These are phyloP conservation scores for Chalciporus chontae DNA, from an alignment of 768 basidiomycete genomes.

Conservation along the genomic window DNA sequence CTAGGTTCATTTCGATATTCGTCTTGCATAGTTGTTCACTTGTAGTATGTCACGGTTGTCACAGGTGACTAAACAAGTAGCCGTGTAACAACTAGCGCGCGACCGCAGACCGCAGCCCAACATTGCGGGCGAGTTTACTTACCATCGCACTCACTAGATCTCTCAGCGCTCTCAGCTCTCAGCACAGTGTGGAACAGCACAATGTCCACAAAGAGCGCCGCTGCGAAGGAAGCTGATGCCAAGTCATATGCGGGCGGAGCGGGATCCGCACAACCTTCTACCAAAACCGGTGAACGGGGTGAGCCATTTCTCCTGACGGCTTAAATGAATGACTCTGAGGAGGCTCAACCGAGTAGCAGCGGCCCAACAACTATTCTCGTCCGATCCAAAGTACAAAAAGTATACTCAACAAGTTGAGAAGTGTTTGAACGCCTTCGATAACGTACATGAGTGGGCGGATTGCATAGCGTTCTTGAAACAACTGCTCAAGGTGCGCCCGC, in stretches of 20 bases:
- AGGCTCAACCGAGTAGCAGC: slow-evolving; percentile 35
- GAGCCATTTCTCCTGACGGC: slow-evolving; percentile 9
- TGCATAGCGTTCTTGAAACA: slow-evolving; percentile 97
- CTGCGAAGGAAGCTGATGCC: slow-evolving; percentile 17
- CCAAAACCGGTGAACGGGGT: slow-evolving; percentile 31
- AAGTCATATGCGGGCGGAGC: slow-evolving; percentile 9
- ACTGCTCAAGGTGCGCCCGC: slow-evolving; percentile 68
- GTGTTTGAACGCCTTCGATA: slow-evolving; percentile 89
- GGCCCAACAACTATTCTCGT: slow-evolving; percentile 54
- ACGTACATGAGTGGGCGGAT: slow-evolving; percentile 98
- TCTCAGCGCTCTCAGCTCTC: not conserved
- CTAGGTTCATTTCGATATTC: slow-evolving; percentile 11
- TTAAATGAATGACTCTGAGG: not conserved
- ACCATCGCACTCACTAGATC: slow-evolving; percentile 2
- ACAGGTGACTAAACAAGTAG: slow-evolving; percentile 19
- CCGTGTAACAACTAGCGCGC: not conserved
- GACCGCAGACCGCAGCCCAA: slow-evolving; percentile 1
- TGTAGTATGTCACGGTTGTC: slow-evolving; percentile 14
- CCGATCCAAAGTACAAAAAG: slow-evolving; percentile 93
- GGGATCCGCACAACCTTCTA: slow-evolving; percentile 10
- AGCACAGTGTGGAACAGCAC: not conserved
- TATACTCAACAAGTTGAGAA: slow-evolving; percentile 90
- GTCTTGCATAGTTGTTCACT: slow-evolving; percentile 10
- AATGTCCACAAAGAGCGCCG: slow-evolving; percentile 18
- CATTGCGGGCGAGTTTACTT: not conserved